A percentile compares a stretch with the other conserved stretches of the same genome.
Evolutionary conservation across 371 early-diverging fungal genomes (phyloP).

Genomic region (Catenaria anguillulae): DNA sequence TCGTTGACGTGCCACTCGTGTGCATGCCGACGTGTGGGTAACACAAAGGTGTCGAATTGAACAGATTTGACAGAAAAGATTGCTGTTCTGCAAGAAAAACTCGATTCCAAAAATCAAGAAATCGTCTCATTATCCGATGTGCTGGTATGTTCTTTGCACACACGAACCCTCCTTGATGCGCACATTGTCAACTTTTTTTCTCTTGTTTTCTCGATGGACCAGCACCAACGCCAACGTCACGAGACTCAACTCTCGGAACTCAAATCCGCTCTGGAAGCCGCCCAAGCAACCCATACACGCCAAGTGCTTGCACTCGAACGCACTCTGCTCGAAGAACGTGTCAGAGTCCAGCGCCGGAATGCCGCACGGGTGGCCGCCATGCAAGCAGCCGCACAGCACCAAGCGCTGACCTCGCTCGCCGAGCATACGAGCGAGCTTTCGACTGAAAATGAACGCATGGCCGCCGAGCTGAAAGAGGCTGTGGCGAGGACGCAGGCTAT

Average conservation of each 20-base stretch:
- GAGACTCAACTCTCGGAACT: not conserved
- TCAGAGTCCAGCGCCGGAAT: not conserved
- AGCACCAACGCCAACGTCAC: not conserved
- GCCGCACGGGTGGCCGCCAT: not conserved
- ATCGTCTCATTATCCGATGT: not conserved
- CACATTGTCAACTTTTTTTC: not conserved
- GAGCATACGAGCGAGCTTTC: not conserved
- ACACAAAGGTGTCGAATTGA: not conserved
- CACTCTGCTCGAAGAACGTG: not conserved
- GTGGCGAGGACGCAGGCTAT: not conserved
- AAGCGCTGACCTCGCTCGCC: not conserved
- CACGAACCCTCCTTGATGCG: not conserved
- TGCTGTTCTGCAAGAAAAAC: not conserved
- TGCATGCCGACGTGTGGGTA: not conserved
- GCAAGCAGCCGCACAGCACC: not conserved
- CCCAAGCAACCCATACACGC: not conserved
- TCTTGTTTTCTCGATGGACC: too few species aligned
- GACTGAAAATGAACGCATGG: not conserved
- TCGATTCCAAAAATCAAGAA: not conserved
- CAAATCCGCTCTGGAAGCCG: not conserved
- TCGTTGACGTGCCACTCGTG: not conserved
- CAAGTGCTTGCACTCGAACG: not conserved
- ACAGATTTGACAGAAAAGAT: not conserved
- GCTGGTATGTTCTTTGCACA: not conserved
- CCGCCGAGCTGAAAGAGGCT: not conserved